Evolutionary conservation across 345 rosid species (phyloP), one percentile per base, ranked within the genome.

Genomic region (Salix exigua): DNA sequence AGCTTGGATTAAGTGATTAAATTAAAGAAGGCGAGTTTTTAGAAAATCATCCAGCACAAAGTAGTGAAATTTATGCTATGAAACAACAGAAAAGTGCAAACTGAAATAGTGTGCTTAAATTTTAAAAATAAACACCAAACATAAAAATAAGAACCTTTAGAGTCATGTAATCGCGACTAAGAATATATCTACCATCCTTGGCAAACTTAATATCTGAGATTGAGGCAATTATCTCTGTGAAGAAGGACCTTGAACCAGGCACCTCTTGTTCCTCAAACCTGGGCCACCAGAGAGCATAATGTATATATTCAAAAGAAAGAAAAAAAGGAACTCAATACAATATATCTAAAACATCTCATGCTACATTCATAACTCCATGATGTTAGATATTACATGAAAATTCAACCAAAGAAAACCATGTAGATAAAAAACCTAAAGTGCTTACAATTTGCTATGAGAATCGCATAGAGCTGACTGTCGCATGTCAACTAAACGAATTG

Each of bases 381-480:
- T 44, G 28, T 46, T 30, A 46, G n/a, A 44, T 21, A 42, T 26
- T 25, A 68, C 6, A n/a, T 17, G 40, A 66, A 40, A 68, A 42
- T 21, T 21, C 23, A 50, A 73, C 58, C 19, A 58, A 55, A 60
- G 12, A 74, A 17, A 73, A 73, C 38, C 33, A 40, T 12, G 28
- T 0, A 8, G 62, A 18, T 40, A 37, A 64, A 44, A 23, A 16
- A 60, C 9, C 60, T 55, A 17, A 23, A 75, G 18, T 31, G 12
- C 96, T 89, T 83, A 93, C 98, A 93, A 79, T 90, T 92, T 96
- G 82, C 94, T 86, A 79, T 92, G 96, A 77, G 91, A 85, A 84
- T 96, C 99, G 72, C 98, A 92, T 61, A 96, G 84, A 51, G 99
- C 99, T 77, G 99, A 93, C 58, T 93, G 99, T 77, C 99, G 91